Conservation (phyloP, 345 rosid species). For the Salix viminalis region DNA sequence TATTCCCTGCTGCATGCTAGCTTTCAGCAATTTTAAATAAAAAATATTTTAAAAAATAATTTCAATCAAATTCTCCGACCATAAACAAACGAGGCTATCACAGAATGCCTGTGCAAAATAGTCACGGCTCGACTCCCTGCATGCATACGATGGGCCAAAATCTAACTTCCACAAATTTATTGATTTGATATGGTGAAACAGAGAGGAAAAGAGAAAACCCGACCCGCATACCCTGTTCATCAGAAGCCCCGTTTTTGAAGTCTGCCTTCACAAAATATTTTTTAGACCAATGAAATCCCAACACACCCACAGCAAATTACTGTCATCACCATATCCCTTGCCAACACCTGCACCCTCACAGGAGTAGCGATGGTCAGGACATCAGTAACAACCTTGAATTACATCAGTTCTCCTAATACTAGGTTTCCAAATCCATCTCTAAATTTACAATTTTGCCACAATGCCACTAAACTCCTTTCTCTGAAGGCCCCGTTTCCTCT, state of each 20-base stretch:
- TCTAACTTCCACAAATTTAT: too few relatives aligned
- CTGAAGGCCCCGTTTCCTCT: constrained; percentile 12
- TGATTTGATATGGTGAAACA: too few relatives aligned
- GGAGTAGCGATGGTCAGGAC: constrained; percentile 1
- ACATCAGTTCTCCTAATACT: neutral
- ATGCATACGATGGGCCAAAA: too few relatives aligned
- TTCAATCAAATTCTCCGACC: too few relatives aligned
- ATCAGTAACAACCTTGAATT: neutral
- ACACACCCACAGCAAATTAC: neutral
- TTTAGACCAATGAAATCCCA: neutral
- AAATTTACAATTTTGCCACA: constrained; percentile 58
- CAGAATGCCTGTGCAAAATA: too few relatives aligned
- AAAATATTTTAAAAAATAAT: too few relatives aligned
- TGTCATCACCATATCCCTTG: neutral
- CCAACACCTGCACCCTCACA: neutral
- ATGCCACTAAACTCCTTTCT: constrained; percentile 8
- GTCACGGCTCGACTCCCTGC: too few relatives aligned
- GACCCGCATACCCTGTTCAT: neutral
- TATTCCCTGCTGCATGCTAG: neutral
- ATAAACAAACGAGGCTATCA: too few relatives aligned
- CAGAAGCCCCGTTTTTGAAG: neutral
- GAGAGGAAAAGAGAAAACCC: neutral
- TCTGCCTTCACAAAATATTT: neutral
- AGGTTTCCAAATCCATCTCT: constrained; percentile 15
- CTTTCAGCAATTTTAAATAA: neutral